phyloP scores from a whole-genome alignment of 306 rosid species.

The Dryas octopetala region DNA sequence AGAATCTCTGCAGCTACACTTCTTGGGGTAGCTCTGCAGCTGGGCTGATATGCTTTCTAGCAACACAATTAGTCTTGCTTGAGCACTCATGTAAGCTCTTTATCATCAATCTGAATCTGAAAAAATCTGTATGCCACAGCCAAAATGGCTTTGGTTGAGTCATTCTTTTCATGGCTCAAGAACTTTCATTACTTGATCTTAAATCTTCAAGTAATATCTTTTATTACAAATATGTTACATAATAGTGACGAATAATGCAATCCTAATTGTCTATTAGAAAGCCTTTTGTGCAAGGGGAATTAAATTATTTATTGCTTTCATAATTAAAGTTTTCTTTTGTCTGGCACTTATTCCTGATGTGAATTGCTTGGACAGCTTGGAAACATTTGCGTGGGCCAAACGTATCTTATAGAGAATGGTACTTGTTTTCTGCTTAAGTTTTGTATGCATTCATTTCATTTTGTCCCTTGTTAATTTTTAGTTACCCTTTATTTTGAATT shows the following conservation, averaged over 20 bases:
- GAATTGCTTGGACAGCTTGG: slow-evolving; percentile 28
- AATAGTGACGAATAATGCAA: not conserved
- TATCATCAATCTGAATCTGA: not conserved
- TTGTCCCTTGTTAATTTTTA: not conserved
- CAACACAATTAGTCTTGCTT: not conserved
- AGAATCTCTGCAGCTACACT: not conserved
- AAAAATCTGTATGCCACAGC: not conserved
- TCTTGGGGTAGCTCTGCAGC: not conserved
- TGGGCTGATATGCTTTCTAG: not conserved
- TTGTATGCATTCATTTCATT: not conserved
- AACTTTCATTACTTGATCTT: not conserved
- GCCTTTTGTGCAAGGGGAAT: not conserved
- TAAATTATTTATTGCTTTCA: not conserved
- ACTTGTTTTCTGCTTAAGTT: slow-evolving; percentile 6
- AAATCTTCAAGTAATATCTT: not conserved
- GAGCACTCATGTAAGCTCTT: not conserved
- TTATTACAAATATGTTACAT: not conserved
- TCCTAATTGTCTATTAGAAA: not conserved
- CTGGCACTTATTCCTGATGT: slow-evolving; percentile 4
- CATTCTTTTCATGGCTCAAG: not conserved
- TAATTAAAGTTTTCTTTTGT: not conserved
- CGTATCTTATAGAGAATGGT: slow-evolving; percentile 30
- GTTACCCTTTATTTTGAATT: slow-evolving; percentile 22
- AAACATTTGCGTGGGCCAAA: slow-evolving; percentile 10
- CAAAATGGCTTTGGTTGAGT: not conserved